These are phyloP conservation scores for Globisporangium recalcitrans DNA, from an alignment of 352 stramenopile genomes.

Conservation along the genomic window DNA sequence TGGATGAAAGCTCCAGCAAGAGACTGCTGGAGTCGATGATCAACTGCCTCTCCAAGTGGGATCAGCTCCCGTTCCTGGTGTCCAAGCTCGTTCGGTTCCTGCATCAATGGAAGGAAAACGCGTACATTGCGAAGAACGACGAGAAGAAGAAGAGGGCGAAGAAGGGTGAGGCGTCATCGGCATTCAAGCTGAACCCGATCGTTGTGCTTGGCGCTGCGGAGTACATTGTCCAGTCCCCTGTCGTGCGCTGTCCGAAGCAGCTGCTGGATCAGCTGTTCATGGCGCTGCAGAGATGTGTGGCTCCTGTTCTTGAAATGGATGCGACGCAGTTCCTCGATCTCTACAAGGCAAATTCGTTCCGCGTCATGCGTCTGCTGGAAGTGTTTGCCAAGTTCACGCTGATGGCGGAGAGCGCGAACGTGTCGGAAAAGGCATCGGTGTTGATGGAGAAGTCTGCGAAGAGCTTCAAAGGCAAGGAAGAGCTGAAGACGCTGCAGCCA, in stretches of 20 bases:
- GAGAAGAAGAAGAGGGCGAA: conserved; percentile 26
- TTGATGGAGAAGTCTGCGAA: conserved; percentile 42
- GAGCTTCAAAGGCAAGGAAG: conserved; percentile 31
- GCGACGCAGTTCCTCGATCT: conserved; percentile 33
- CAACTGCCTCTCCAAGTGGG: conserved; percentile 70
- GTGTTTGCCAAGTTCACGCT: conserved; percentile 62
- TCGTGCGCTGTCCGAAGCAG: conserved; percentile 39
- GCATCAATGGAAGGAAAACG: conserved; percentile 46
- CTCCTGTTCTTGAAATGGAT: conserved; percentile 41
- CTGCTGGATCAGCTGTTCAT: conserved; percentile 43
- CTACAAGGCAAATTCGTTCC: conserved; percentile 51
- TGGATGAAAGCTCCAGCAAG: conserved; percentile 67
- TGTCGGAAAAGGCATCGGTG: conserved; percentile 41
- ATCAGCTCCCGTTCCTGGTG: conserved; percentile 60
- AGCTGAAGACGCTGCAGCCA: conserved; percentile 47
- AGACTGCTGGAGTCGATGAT: conserved; percentile 77
- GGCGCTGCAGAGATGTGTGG: conserved; percentile 34
- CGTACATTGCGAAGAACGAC: conserved; percentile 18
- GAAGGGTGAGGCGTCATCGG: conserved; percentile 27
- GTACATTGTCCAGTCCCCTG: conserved; percentile 53
- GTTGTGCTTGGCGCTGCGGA: conserved; percentile 60
- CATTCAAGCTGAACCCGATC: conserved; percentile 44
- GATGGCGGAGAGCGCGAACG: conserved; percentile 43
- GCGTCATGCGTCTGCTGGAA: conserved; percentile 60
- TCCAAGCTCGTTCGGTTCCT: conserved; percentile 59